A percentile compares a stretch with the other conserved stretches of the same genome.
Conservation (phyloP, 768 basidiomycete genomes). For the Suillus bovinus region DNA sequence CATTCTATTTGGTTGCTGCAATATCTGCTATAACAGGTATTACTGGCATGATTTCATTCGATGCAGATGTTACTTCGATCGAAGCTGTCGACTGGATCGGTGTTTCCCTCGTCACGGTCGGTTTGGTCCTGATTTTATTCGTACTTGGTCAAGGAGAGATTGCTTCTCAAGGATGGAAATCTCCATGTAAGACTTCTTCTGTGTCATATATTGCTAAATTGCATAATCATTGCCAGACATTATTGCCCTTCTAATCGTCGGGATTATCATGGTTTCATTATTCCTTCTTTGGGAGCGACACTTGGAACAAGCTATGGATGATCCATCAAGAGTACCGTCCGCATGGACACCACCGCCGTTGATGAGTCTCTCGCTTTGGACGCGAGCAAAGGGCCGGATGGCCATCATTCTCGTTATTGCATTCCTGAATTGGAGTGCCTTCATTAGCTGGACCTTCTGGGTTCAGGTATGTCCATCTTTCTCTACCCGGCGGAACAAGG, state of each 20-base stretch:
- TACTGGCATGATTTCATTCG: constrained; percentile 58
- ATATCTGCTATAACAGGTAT: constrained; percentile 54
- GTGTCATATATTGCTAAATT: constrained; percentile 16
- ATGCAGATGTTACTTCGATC: constrained; percentile 46
- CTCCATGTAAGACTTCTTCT: constrained; percentile 43
- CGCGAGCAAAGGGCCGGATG: constrained; percentile 58
- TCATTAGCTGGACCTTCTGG: constrained; percentile 56
- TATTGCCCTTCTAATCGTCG: constrained; percentile 64
- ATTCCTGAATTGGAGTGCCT: constrained; percentile 56
- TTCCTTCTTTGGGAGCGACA: constrained; percentile 71
- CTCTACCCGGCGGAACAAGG: not conserved
- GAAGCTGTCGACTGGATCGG: constrained; percentile 76
- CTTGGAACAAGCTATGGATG: constrained; percentile 42
- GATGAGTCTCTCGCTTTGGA: constrained; percentile 65
- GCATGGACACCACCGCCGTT: constrained; percentile 55
- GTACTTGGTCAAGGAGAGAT: constrained; percentile 66
- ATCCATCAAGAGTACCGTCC: constrained; percentile 20
- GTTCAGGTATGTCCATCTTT: constrained; percentile 33
- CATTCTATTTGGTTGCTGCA: constrained; percentile 60
- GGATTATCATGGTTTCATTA: constrained; percentile 49
- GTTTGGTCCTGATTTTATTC: constrained; percentile 71
- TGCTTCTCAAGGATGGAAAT: constrained; percentile 63
- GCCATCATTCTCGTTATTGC: constrained; percentile 61
- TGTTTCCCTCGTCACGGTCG: constrained; percentile 60
- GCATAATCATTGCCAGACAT: constrained; percentile 51